These are phyloP conservation scores for Melampsora abietis-canadensis DNA, from an alignment of 1,284 basidiomycete species.

Conservation along the genomic window DNA sequence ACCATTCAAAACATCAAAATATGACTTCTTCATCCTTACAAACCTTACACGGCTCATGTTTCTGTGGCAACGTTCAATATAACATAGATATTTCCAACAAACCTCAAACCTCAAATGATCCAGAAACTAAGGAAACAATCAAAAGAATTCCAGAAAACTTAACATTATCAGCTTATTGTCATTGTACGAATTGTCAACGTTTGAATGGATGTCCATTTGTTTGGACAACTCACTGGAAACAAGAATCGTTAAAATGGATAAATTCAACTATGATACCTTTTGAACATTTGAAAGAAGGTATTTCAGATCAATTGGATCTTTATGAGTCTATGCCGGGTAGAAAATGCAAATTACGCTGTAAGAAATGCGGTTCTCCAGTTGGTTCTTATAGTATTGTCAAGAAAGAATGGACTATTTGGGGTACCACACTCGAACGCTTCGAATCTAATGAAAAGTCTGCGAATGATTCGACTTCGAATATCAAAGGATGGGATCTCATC, in stretches of 20 bases:
- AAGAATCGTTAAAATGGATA: slow-evolving; percentile 47
- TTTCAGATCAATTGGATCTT: slow-evolving; percentile 12
- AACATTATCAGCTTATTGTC: slow-evolving; percentile 48
- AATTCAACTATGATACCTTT: not conserved
- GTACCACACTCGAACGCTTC: not conserved
- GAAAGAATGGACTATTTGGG: slow-evolving; percentile 44
- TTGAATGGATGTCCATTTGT: slow-evolving; percentile 50
- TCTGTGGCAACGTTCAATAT: not conserved
- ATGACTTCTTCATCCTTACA: not conserved
- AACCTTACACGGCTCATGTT: not conserved
- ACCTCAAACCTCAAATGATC: not conserved
- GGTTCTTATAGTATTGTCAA: slow-evolving; percentile 49
- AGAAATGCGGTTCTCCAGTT: slow-evolving; percentile 50
- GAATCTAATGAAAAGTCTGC: not conserved
- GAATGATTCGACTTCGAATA: not conserved
- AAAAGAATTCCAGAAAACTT: slow-evolving; percentile 43
- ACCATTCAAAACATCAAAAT: not conserved
- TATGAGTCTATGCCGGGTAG: slow-evolving; percentile 47
- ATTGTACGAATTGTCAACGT: slow-evolving; percentile 50
- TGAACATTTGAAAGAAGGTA: slow-evolving; percentile 10
- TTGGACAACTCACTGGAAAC: slow-evolving; percentile 49
- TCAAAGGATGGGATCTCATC: slow-evolving; percentile 7
- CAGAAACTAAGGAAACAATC: not conserved
- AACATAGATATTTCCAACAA: not conserved
- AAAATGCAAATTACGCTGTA: slow-evolving; percentile 50